Base-by-base conservation (phyloP, 495 filamentous ascomycete genomes). In the Lentithecium fluviatile region DNA sequence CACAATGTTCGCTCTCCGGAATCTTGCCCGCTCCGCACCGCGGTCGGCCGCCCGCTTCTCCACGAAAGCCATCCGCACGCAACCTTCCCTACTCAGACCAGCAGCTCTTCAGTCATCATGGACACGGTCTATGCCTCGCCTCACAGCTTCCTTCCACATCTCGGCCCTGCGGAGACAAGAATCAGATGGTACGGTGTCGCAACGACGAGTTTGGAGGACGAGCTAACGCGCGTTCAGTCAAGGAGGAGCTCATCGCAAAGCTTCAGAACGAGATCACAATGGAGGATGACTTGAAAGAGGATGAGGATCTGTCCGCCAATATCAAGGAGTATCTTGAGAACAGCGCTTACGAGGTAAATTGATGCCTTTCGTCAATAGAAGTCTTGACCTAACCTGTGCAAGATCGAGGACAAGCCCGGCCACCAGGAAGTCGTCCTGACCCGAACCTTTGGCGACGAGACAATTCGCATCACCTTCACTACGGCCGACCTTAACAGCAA, bases 401-500 rank as follows among this genome's bases (percentile, higher is more conserved):
- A 91, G 82, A 77, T 95, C 58, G 79, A 86, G 70, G 93, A 97
- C 71, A 81, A 78, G 34, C 79, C 85, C 40, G 93, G 93, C 59
- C 80, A 90, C 70, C 89, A 97, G 74, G 90, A 97, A 59, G 88
- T 99, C 64, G 75, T 86, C 38, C 80, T 99, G 59, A 86, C 82
- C 45, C 87, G 91, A 69, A 88, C 84, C 68, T 92, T 89, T 61
- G 88, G 87, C 69, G 85, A 93, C 69, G 94, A 99, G 79, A 89
- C 83, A 90, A 95, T 99, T 78, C 86, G 85, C 57, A 83, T 97
- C 63, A 85, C 85, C 62, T 98, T 98, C 81, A 94, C 91, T 64
- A 91, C 96, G 71, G 85, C 89, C 65, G 95, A 97, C 73, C 82
- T 99, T 45, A 85, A 88, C 66, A 77, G 81, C 21, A 77, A 85